Base-by-base conservation (phyloP, 2,329 filamentous ascomycete species). In the Graphiopsis chlorocephala region DNA sequence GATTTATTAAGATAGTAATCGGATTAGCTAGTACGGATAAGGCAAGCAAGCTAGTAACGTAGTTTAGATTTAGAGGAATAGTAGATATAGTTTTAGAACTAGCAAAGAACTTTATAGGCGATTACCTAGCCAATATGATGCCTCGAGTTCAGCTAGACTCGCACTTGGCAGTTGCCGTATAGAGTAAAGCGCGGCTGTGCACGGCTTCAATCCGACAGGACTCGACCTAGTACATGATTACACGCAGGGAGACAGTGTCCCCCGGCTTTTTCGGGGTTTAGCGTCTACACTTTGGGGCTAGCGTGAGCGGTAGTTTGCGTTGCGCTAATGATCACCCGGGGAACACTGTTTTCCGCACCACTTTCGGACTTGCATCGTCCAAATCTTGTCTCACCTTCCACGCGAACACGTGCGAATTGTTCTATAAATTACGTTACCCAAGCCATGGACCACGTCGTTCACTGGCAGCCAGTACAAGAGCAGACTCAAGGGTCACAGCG, bases 161-260 rank as follows among this genome's bases (percentile, higher is more conserved):
- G 47, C 47, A 26, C 47, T 50, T 50, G 25, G 47, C 25, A 50
- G 20, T 50, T 50, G 25, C 47, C 25, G 25, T 50, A 25, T 50
- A 25, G 25, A 26, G 47, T 50, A 50, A 50, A 26, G 47, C 25
- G 25, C 25, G 25, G 25, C 47, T 26, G 47, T 50, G 25, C 25
- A 50, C 47, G 47, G 47, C 47, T 50, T 50, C 25, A 50, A 50
- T 25, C 47, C 47, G 47, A 50, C 25, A 50, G 47, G 47, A 50
- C 47, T 50, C 47, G 47, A 50, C 47, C 38, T 45, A 45, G 38
- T 55, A 55, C 50, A 55, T 55, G 50, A 55, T 55, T 55, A n/a
- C n/a, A n/a, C n/a, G n/a, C n/a, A n/a, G n/a, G n/a, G n/a, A n/a
- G n/a, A n/a, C n/a, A n/a, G n/a, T 55, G 50, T 55, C 28, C 50